Evolutionary conservation across 2,329 filamentous ascomycete genomes (phyloP).

Genomic region (Triangularia setosa): DNA sequence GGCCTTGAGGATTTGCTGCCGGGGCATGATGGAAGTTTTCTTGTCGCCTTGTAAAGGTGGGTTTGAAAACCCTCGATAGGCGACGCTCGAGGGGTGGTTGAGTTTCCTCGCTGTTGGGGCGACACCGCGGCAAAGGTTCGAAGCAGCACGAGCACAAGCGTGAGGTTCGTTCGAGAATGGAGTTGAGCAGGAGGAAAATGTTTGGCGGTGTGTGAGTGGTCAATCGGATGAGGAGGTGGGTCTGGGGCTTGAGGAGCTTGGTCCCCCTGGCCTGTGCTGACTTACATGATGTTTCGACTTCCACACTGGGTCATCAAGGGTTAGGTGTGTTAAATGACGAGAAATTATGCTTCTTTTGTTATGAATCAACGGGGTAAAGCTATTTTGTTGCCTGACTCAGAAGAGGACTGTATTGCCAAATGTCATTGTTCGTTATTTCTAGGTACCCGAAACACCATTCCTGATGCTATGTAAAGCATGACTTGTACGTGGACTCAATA

Average conservation of each 20-base stretch:
- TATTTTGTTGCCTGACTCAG: neutral
- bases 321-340: neutral
- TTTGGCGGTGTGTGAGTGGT: conserved; percentile 19
- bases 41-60: neutral
- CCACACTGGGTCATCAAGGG: neutral
- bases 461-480: too few species aligned
- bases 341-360: neutral
- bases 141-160: neutral
- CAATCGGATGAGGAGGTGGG: neutral
- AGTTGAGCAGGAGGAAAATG: conserved; percentile 21
- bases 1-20: conserved; percentile 20
- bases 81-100: conserved; percentile 2
- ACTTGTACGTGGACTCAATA: too few species aligned
- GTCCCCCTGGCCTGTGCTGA: neutral
- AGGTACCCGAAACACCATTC: too few species aligned
- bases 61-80: neutral
- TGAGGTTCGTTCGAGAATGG: conserved; percentile 1
- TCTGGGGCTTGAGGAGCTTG: neutral
- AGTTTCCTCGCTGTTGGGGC: neutral
- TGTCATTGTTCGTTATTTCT: too few species aligned
- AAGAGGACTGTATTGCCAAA: too few species aligned
- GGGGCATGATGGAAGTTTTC: conserved; percentile 20
- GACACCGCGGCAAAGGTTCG: neutral
- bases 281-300: neutral
- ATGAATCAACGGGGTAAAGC: neutral